phyloP scores from a whole-genome alignment of 129 eudicot genomes.

The Arctium minus region DNA sequence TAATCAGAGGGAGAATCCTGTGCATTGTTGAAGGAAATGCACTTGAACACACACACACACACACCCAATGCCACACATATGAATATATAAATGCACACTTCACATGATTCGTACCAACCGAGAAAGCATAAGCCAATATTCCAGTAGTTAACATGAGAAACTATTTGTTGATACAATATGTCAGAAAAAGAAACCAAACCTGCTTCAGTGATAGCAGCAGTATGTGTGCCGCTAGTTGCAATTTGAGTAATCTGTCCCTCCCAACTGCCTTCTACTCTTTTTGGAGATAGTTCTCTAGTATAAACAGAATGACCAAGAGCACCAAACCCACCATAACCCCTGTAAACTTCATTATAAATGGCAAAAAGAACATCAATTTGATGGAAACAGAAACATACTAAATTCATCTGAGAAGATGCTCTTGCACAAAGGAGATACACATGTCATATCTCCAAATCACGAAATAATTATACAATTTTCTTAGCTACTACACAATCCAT shows the following conservation, averaged over 20 bases:
- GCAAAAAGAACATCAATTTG: slow-evolving; percentile 37
- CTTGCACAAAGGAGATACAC: neutral
- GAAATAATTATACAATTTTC: neutral
- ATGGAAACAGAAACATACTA: slow-evolving; percentile 9
- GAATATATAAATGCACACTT: too few relatives aligned
- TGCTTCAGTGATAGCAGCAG: slow-evolving; percentile 80
- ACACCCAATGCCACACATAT: neutral
- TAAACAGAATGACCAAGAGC: slow-evolving; percentile 96
- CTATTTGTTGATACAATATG: neutral
- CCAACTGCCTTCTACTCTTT: slow-evolving; percentile 84
- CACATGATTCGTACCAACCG: neutral
- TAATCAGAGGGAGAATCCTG: too few relatives aligned
- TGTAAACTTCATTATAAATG: slow-evolving; percentile 64
- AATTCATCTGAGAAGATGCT: neutral
- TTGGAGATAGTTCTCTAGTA: slow-evolving; percentile 74
- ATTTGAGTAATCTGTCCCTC: slow-evolving; percentile 49
- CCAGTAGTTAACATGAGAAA: neutral
- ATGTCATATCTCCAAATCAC: neutral
- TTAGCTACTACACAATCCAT: neutral
- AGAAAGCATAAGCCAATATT: neutral
- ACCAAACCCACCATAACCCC: slow-evolving; percentile 99
- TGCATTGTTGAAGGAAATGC: too few relatives aligned
- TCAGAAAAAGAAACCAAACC: slow-evolving; percentile 36
- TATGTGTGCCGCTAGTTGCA: slow-evolving; percentile 94
- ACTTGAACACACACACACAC: too few relatives aligned